Conservation (phyloP, 805 yeast species). For the Saturnispora zaruensis region DNA sequence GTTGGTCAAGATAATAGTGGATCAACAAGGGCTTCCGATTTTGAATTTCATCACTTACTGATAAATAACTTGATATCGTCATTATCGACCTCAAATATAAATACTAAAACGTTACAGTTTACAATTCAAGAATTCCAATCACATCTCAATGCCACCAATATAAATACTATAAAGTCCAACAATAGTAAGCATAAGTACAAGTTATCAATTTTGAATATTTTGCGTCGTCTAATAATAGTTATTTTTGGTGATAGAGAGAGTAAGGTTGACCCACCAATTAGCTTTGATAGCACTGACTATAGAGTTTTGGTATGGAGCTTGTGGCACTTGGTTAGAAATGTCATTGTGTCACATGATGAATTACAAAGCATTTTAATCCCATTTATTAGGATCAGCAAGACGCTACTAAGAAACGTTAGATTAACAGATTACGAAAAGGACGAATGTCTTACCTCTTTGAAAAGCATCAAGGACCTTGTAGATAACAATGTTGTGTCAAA, state of each 20-base stretch:
- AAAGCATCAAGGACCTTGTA: slow-evolving; percentile 22
- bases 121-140: background rate
- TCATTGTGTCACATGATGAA: slow-evolving; percentile 18
- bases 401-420: slow-evolving; percentile 6
- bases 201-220: slow-evolving; percentile 24
- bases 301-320: slow-evolving; percentile 8
- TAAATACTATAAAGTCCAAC: slow-evolving; percentile 8
- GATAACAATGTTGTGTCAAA: slow-evolving; percentile 39
- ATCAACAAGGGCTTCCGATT: background rate
- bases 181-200: slow-evolving; percentile 16
- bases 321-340: slow-evolving; percentile 13
- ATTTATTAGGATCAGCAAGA: slow-evolving; percentile 25
- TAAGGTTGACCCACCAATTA: background rate
- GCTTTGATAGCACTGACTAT: background rate
- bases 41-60: background rate
- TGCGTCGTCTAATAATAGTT: slow-evolving; percentile 9
- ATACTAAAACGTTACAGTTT: slow-evolving; percentile 3
- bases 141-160: slow-evolving; percentile 1
- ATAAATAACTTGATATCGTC: slow-evolving; percentile 11
- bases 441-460: slow-evolving; percentile 31
- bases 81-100: slow-evolving; percentile 2
- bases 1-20: background rate
- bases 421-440: slow-evolving; percentile 33
- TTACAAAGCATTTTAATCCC: slow-evolving; percentile 53
- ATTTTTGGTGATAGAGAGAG: background rate